A percentile compares a stretch with the other conserved stretches of the same genome.
Conservation (phyloP, 805 yeast species). For the Candida ascalaphidarum region DNA sequence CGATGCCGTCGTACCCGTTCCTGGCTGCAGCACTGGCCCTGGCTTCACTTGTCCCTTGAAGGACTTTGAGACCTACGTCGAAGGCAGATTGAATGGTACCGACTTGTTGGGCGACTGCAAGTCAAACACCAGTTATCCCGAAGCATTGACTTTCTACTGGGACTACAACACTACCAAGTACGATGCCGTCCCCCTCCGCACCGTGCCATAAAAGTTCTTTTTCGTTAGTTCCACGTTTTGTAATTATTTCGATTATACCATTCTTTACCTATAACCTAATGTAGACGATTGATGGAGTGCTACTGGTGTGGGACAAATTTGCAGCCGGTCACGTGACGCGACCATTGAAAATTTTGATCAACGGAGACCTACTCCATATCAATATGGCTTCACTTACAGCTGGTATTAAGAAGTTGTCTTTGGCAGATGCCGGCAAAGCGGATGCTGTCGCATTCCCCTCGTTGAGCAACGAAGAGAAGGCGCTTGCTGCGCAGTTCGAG, state of each 20-base stretch:
- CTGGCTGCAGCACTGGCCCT: conserved; percentile 43
- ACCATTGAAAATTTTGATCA: conserved; percentile 2
- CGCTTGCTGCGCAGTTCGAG: conserved; percentile 71
- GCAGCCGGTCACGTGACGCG: no score
- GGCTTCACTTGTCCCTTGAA: conserved; percentile 35
- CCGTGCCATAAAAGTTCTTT: no score
- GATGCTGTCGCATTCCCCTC: conserved; percentile 16
- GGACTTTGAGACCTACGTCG: conserved; percentile 3
- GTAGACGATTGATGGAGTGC: no score
- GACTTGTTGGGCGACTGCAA: conserved; percentile 5
- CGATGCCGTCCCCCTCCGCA: no score
- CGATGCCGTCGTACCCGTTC: conserved; percentile 47
- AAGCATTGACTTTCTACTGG: conserved; percentile 15
- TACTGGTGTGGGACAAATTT: no score
- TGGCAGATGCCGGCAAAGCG: conserved; percentile 1
- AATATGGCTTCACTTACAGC: conserved; percentile 22
- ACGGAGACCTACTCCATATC: conserved; percentile 3
- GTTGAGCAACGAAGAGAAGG: conserved; percentile 44
- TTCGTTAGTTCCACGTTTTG: no score
- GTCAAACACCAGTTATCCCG: conserved; percentile 5
- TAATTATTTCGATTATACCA: no score
- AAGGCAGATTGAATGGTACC: not conserved
- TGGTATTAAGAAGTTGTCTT: conserved; percentile 13
- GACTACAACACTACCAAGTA: conserved; percentile 11
- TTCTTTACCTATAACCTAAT: no score